These are phyloP conservation scores for Wickerhamiella sergipiensis DNA, from an alignment of 805 yeast genomes.

Conservation along the genomic window DNA sequence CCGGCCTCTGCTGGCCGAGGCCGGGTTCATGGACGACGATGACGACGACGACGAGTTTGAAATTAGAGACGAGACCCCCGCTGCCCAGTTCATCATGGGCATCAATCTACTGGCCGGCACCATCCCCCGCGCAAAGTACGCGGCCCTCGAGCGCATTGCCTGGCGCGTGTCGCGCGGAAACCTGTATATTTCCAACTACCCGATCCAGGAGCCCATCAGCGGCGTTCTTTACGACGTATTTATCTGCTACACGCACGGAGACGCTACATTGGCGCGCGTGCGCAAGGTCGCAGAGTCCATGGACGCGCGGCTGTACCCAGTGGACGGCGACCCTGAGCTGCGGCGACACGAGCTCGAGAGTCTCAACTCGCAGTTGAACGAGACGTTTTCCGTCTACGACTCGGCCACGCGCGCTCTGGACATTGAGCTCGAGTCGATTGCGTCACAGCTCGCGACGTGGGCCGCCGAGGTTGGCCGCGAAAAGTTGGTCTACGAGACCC, in stretches of 20 bases:
- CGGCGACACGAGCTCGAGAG: constrained; percentile 25
- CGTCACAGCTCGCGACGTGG: constrained; percentile 66
- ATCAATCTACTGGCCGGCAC: constrained; percentile 63
- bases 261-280: constrained; percentile 51
- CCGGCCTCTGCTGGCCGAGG: constrained; percentile 24
- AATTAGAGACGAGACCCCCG: constrained; percentile 13
- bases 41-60: constrained; percentile 9
- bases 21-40: neutral
- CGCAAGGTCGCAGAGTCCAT: constrained; percentile 75
- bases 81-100: constrained; percentile 12
- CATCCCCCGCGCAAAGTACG: constrained; percentile 55
- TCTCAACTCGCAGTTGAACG: constrained; percentile 37
- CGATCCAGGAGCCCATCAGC: constrained; percentile 50
- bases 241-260: constrained; percentile 85
- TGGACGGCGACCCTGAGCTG: constrained; percentile 36
- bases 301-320: constrained; percentile 61
- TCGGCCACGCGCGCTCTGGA: constrained; percentile 53
- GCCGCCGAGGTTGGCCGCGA: constrained; percentile 57
- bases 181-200: constrained; percentile 59
- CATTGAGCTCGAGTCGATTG: constrained; percentile 66
- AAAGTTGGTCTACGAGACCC: constrained; percentile 61
- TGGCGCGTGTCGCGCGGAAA: constrained; percentile 95
- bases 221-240: constrained; percentile 58
- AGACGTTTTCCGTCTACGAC: constrained; percentile 44
- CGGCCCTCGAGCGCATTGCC: constrained; percentile 61